A percentile compares a stretch with the other conserved stretches of the same genome.
phyloP scores from a whole-genome alignment of 2,329 filamentous ascomycete genomes.

The Penicillium sp. region DNA sequence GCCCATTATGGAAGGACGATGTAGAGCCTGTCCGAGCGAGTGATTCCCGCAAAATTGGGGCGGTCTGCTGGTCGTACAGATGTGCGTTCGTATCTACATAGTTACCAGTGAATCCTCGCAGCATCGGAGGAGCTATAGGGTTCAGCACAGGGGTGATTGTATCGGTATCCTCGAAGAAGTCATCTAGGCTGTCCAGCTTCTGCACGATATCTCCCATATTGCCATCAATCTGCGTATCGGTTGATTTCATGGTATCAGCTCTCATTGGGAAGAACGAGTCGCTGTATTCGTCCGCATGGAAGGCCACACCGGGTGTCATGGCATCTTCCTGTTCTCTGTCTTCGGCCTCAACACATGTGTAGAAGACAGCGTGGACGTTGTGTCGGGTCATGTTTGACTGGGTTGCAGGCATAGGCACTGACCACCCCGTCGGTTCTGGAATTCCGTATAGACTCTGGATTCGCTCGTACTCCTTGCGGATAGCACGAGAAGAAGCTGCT shows the following conservation, averaged over 20 bases:
- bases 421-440: constrained; percentile 93
- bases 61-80: constrained; percentile 88
- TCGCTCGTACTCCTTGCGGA: constrained; percentile 90
- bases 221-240: constrained; percentile 62
- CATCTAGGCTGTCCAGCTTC: constrained; percentile 75
- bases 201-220: constrained; percentile 80
- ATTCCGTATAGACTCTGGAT: constrained; percentile 96
- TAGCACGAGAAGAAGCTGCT: constrained; percentile 72
- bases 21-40: constrained; percentile 68
- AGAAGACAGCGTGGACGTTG: constrained; percentile 95
- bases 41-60: constrained; percentile 85
- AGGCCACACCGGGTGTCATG: constrained; percentile 83
- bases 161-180: constrained; percentile 73
- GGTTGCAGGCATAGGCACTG: constrained; percentile 85
- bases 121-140: constrained; percentile 36
- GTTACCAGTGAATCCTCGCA: constrained; percentile 58
- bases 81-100: constrained; percentile 73
- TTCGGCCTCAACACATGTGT: constrained; percentile 75
- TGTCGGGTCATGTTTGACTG: constrained; percentile 82
- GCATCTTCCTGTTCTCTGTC: constrained; percentile 60
- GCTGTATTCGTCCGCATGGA: constrained; percentile 83
- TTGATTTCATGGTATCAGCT: constrained; percentile 89
- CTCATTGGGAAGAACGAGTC: constrained; percentile 76
- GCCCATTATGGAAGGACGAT: constrained; percentile 81
- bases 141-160: constrained; percentile 58